A percentile compares a stretch with the other conserved stretches of the same genome.
Evolutionary conservation across 2,329 filamentous ascomycete genomes (phyloP).

Genomic region (Hymenoscyphus linearis): DNA sequence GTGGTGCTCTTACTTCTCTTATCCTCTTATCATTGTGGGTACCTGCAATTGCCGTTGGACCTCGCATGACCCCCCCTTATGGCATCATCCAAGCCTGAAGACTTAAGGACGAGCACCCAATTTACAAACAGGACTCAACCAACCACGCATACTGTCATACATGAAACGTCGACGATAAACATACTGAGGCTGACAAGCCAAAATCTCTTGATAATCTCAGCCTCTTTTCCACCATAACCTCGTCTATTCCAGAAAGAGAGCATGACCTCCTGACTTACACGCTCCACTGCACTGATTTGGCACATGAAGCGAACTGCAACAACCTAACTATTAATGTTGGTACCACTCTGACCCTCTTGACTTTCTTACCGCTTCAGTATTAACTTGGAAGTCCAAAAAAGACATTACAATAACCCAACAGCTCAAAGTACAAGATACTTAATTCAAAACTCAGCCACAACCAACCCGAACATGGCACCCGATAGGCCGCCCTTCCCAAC

Average conservation of each 20-base stretch:
- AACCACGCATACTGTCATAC: neutral
- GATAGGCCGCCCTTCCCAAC: conserved; percentile 38
- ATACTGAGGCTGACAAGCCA: conserved; percentile 4
- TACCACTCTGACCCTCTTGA: neutral
- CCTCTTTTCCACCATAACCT: neutral
- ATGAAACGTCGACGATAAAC: neutral
- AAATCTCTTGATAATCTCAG: neutral
- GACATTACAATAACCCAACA: neutral
- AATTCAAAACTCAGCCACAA: neutral
- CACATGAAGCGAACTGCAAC: neutral
- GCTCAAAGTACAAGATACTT: neutral
- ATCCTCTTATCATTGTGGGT: neutral
- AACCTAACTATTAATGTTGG: neutral
- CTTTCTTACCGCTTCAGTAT: neutral
- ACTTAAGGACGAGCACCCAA: neutral
- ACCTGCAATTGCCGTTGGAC: neutral
- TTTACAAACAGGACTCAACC: neutral
- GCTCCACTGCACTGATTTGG: too few species aligned
- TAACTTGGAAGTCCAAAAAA: neutral
- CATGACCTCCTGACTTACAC: neutral
- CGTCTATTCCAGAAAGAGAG: neutral
- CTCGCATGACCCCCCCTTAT: neutral
- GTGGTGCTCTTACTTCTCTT: neutral
- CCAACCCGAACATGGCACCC: conserved; percentile 16
- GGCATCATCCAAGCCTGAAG: neutral